Percentiles rank a stretch among this genome's conserved stretches.
phyloP scores from a whole-genome alignment of 345 rosid species.

The Eucalyptus dawsonii region DNA sequence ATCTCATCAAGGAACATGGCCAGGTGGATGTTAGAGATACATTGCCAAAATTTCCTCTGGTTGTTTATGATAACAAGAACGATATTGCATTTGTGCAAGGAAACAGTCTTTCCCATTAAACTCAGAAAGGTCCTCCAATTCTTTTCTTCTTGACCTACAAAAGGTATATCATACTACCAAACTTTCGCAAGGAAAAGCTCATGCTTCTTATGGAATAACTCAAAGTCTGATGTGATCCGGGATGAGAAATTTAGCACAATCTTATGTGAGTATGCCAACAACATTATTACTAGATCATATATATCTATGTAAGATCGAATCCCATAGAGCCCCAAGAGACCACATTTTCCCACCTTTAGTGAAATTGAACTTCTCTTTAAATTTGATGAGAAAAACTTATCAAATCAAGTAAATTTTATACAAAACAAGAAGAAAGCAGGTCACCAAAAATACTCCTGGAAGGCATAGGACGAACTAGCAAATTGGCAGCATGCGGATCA shows the following conservation, averaged over 20 bases:
- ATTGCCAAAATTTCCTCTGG: neutral
- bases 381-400: neutral
- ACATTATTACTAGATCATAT: neutral
- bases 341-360: neutral
- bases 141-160: neutral
- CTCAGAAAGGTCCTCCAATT: neutral
- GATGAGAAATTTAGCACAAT: neutral
- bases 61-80: neutral
- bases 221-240: neutral
- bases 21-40: neutral
- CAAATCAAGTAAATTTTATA: neutral
- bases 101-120: neutral
- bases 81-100: neutral
- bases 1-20: neutral
- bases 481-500: slow-evolving; percentile 97
- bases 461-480: slow-evolving; percentile 78
- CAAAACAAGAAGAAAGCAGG: slow-evolving; percentile 5
- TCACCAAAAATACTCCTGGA: slow-evolving; percentile 45
- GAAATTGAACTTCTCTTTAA: neutral
- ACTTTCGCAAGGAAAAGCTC: neutral
- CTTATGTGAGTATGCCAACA: neutral
- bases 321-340: neutral
- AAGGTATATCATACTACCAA: neutral
- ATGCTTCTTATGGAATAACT: neutral
- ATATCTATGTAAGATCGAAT: neutral